Evolutionary conservation across 2,329 filamentous ascomycete genomes (phyloP).

Genomic region (Kalaharituber pfeilii): DNA sequence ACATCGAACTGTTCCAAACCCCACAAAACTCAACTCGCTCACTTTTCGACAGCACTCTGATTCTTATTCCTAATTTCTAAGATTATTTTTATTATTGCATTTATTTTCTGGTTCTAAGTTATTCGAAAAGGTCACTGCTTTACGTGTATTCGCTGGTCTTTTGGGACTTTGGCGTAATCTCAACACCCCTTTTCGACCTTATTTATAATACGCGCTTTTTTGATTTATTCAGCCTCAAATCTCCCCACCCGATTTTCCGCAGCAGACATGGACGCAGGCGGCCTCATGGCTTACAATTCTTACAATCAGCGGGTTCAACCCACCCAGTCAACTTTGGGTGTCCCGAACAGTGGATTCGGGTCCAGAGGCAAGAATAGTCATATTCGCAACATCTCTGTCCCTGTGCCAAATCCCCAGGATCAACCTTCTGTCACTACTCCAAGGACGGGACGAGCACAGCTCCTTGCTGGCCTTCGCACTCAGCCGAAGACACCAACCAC

Average conservation of each 20-base stretch:
- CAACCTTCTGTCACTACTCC: constrained; percentile 57
- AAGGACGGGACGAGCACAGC: constrained; percentile 82
- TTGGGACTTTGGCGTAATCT: background rate
- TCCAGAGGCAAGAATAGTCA: constrained; percentile 58
- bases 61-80: constrained; percentile 13
- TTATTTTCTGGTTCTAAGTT: constrained; percentile 8
- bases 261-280: constrained; percentile 69
- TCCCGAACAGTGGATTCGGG: constrained; percentile 64
- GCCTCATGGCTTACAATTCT: constrained; percentile 86
- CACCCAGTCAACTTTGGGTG: constrained; percentile 38
- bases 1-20: constrained; percentile 14
- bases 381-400: constrained; percentile 53
- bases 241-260: background rate
- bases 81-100: background rate
- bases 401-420: constrained; percentile 58
- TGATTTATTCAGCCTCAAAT: background rate
- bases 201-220: background rate
- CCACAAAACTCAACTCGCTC: constrained; percentile 3
- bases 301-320: constrained; percentile 45
- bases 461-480: constrained; percentile 82
- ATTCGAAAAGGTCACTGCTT: background rate
- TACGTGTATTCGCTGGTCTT: background rate
- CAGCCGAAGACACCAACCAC: constrained; percentile 72
- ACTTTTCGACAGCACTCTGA: constrained; percentile 24
- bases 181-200: background rate